Conservation (phyloP, 2,329 filamentous ascomycete genomes). For the Colletotrichum graminicola region DNA sequence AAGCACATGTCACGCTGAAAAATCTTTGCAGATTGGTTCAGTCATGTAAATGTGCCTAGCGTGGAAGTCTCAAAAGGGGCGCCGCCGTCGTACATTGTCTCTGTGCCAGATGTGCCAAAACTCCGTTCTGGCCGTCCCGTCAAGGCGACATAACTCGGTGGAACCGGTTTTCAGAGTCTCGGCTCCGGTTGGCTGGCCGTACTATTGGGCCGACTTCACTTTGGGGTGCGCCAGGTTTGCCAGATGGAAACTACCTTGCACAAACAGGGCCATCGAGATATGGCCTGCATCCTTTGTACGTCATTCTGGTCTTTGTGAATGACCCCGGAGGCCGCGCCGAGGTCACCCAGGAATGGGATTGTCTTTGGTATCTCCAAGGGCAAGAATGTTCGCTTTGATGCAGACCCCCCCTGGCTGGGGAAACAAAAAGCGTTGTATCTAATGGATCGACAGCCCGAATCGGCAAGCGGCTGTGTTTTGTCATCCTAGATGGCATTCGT, state of each 20-base stretch:
- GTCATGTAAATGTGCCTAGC: constrained; percentile 10
- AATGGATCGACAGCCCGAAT: constrained; percentile 7
- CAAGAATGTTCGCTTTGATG: constrained; percentile 20
- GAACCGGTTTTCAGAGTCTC: constrained; percentile 28
- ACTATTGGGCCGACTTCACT: constrained; percentile 24
- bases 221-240: constrained; percentile 5
- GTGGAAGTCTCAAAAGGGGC: constrained; percentile 2
- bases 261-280: constrained; percentile 9
- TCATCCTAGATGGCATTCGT: constrained; percentile 10
- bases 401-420: neutral
- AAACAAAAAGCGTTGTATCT: constrained; percentile 15
- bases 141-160: constrained; percentile 28
- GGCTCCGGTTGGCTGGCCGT: constrained; percentile 31
- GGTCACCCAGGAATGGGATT: constrained; percentile 29
- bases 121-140: constrained; percentile 19
- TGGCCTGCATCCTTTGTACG: constrained; percentile 25
- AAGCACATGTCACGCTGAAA: constrained; percentile 20
- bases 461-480: constrained; percentile 19
- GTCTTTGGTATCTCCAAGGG: constrained; percentile 14
- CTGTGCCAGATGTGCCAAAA: constrained; percentile 16
- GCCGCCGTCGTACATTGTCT: constrained; percentile 13
- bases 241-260: neutral
- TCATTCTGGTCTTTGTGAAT: constrained; percentile 24
- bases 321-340: constrained; percentile 9
- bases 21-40: constrained; percentile 21